Evolutionary conservation across 192 early-diverging fungal species (phyloP).

Genomic region (Bifiguratus adelaidae): DNA sequence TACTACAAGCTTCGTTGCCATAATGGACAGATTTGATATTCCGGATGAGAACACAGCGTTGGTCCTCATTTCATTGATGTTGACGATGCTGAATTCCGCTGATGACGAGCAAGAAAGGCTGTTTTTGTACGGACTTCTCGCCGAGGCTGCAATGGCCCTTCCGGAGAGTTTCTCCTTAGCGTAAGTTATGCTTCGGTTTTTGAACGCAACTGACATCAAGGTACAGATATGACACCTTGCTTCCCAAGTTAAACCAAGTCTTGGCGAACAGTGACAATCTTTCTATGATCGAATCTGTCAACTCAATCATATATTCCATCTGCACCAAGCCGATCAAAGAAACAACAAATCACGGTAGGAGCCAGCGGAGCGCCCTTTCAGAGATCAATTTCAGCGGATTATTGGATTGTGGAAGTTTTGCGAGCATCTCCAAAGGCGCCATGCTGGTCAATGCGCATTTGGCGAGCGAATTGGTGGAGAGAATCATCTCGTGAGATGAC

Average conservation of each 20-base stretch:
- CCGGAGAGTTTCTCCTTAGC: slow-evolving; percentile 62
- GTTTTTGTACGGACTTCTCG: slow-evolving; percentile 63
- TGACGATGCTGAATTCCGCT: slow-evolving; percentile 52
- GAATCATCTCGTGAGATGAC: no score
- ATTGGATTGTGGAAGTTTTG: not conserved
- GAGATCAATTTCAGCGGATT: not conserved
- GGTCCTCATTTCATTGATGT: slow-evolving; percentile 47
- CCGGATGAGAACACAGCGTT: slow-evolving; percentile 49
- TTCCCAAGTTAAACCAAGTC: slow-evolving; percentile 56
- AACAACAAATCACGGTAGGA: no score
- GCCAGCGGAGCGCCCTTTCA: no score
- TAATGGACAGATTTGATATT: slow-evolving; percentile 46
- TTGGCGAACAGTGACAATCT: slow-evolving; percentile 50
- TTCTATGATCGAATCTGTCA: slow-evolving; percentile 46
- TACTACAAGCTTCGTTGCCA: no score
- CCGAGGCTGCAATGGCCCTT: slow-evolving; percentile 49
- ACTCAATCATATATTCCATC: slow-evolving; percentile 50
- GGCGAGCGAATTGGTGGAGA: slow-evolving; percentile 1
- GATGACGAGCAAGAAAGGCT: slow-evolving; percentile 58
- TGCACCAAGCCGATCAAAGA: slow-evolving; percentile 20
- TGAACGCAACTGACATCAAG: no score
- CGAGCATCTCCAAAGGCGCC: not conserved
- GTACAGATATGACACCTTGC: slow-evolving; percentile 49
- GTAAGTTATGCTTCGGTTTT: slow-evolving; percentile 41
- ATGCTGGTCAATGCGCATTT: not conserved